A percentile compares a stretch with the other conserved stretches of the same genome.
Evolutionary conservation across 257 asterid genomes (phyloP).

Genomic region (Coffea canephora): DNA sequence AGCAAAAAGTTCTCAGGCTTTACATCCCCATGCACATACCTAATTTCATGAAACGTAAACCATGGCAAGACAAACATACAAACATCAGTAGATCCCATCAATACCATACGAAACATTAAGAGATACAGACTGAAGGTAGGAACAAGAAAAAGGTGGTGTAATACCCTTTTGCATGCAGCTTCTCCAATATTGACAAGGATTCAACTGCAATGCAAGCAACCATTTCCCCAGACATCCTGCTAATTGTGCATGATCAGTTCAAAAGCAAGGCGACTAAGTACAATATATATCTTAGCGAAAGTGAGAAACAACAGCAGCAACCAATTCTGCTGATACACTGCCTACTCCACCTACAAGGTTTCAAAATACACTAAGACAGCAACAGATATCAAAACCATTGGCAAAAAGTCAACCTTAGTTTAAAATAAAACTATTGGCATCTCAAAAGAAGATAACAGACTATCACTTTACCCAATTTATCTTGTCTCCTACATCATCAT

Average conservation of each 20-base stretch:
- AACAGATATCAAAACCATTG: background rate
- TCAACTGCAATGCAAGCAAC: conserved; percentile 51
- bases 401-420: background rate
- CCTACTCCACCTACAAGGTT: background rate
- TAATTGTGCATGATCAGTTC: background rate
- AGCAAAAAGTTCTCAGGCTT: conserved; percentile 53
- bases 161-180: conserved; percentile 47
- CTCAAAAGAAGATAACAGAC: background rate
- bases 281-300: too few species aligned
- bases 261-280: background rate
- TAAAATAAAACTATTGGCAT: background rate
- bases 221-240: conserved; percentile 51
- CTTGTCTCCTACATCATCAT: background rate
- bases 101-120: background rate
- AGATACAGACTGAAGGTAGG: background rate
- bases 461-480: background rate
- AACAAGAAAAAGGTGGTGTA: background rate
- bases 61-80: conserved; percentile 4
- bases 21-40: conserved; percentile 54
- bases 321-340: background rate
- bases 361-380: background rate
- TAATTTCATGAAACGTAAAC: conserved; percentile 1
- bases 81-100: background rate
- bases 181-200: conserved; percentile 45
- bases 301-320: background rate